A percentile compares a stretch with the other conserved stretches of the same genome.
These are phyloP conservation scores for Dendrobium catenatum DNA, from an alignment of 106 monocot species.

Conservation along the genomic window DNA sequence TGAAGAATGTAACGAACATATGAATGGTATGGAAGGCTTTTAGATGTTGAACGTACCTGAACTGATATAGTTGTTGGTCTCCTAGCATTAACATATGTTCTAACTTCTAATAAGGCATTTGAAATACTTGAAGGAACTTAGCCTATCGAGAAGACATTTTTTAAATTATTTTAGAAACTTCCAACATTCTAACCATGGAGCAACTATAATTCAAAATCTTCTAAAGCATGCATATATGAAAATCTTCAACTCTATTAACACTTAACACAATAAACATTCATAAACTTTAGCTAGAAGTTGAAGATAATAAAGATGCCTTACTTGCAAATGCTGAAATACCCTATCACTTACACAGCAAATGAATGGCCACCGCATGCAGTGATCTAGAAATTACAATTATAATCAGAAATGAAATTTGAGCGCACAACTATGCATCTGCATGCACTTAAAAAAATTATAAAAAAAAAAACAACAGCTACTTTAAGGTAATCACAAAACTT, in stretches of 20 bases:
- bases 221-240: conserved; percentile 1
- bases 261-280: not conserved
- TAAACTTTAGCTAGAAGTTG: not conserved
- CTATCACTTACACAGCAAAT: conserved; percentile 75
- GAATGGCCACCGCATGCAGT: conserved; percentile 60
- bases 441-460: not conserved
- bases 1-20: too few relatives aligned
- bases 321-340: conserved; percentile 76
- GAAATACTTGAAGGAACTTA: too few relatives aligned
- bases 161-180: not conserved
- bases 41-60: too few relatives aligned
- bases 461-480: not conserved
- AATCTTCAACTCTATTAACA: not conserved
- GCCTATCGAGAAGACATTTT: not conserved
- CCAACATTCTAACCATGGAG: not conserved
- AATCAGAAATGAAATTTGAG: not conserved
- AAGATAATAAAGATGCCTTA: conserved; percentile 25
- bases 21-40: too few relatives aligned
- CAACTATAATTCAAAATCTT: not conserved
- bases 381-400: conserved; percentile 33
- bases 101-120: too few relatives aligned
- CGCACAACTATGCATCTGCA: not conserved
- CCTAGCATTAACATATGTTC: too few relatives aligned
- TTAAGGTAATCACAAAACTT: not conserved
- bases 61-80: too few relatives aligned